These are phyloP conservation scores for Cladosporium sp. DNA, from an alignment of 2,329 filamentous ascomycete genomes.

Conservation along the genomic window DNA sequence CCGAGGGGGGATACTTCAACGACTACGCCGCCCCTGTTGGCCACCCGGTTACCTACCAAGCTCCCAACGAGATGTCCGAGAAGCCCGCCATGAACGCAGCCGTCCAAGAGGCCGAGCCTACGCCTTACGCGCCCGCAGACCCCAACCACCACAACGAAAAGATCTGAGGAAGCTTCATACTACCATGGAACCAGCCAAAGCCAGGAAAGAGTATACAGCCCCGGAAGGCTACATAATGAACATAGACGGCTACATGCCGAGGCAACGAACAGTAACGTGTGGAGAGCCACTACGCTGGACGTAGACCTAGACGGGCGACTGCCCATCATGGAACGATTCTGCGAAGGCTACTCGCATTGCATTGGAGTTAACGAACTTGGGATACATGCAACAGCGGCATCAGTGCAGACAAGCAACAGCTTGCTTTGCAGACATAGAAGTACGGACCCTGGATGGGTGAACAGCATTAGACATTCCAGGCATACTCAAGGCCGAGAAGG, in stretches of 20 bases:
- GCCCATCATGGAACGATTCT: too few relatives aligned
- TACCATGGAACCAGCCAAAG: background rate
- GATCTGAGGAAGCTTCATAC: background rate
- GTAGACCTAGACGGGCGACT: background rate
- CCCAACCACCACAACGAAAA: background rate
- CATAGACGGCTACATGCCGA: background rate
- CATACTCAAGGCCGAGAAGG: too few relatives aligned
- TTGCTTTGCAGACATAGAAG: too few relatives aligned
- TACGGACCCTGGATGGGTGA: too few relatives aligned
- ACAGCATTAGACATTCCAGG: too few relatives aligned
- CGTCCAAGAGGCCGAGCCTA: background rate
- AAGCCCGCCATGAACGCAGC: background rate
- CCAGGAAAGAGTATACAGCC: background rate
- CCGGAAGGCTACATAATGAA: background rate
- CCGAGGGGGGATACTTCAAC: conserved; percentile 1
- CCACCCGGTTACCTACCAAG: background rate
- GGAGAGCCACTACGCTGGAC: background rate
- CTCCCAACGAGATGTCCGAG: background rate
- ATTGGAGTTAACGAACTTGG: too few relatives aligned
- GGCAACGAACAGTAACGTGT: background rate
- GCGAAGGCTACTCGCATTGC: too few relatives aligned
- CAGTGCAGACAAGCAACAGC: too few relatives aligned
- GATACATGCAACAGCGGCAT: too few relatives aligned
- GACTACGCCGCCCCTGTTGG: background rate
- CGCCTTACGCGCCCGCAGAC: background rate